phyloP scores from a whole-genome alignment of 371 early-diverging fungal genomes.

The Syncephalastrum sp. region DNA sequence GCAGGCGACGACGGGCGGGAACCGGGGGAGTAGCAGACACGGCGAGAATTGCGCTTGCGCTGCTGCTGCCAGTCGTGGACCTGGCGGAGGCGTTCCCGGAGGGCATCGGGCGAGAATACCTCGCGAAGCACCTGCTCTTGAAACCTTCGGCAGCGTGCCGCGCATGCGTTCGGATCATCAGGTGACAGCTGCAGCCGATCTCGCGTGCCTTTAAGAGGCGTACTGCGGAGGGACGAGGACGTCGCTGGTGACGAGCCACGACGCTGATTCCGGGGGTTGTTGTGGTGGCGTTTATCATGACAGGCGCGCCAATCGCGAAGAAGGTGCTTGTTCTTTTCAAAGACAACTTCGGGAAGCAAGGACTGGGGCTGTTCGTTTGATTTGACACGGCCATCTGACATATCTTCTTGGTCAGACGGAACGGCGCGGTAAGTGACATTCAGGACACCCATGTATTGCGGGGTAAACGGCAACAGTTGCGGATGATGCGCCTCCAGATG shows the following conservation, averaged over 20 bases:
- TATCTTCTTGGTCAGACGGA: slow-evolving; percentile 18
- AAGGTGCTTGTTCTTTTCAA: slow-evolving; percentile 80
- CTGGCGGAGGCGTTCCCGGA: slow-evolving; percentile 54
- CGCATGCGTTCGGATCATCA: slow-evolving; percentile 3
- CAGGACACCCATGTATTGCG: slow-evolving; percentile 89
- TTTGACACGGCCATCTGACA: slow-evolving; percentile 18
- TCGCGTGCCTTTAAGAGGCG: background rate
- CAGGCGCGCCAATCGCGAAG: slow-evolving; percentile 50
- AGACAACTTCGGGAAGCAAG: slow-evolving; percentile 65
- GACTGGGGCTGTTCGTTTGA: slow-evolving; percentile 7
- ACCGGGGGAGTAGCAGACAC: background rate
- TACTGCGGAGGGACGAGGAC: background rate
- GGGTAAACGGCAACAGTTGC: slow-evolving; percentile 81
- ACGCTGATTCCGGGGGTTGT: slow-evolving; percentile 8
- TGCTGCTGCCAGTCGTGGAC: slow-evolving; percentile 36
- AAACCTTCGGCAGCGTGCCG: slow-evolving; percentile 17
- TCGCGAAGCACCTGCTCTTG: slow-evolving; percentile 75
- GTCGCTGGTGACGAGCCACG: slow-evolving; percentile 11
- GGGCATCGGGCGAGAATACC: slow-evolving; percentile 71
- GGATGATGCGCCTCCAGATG: slow-evolving; percentile 75
- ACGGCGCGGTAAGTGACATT: slow-evolving; percentile 80
- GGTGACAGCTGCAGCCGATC: slow-evolving; percentile 1
- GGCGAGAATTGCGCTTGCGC: background rate
- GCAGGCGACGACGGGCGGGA: background rate
- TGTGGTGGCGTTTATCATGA: slow-evolving; percentile 4